Evolutionary conservation across 1,284 basidiomycete genomes (phyloP), one percentile per base, ranked within the genome.

Genomic region (Cryptococcus sp.): DNA sequence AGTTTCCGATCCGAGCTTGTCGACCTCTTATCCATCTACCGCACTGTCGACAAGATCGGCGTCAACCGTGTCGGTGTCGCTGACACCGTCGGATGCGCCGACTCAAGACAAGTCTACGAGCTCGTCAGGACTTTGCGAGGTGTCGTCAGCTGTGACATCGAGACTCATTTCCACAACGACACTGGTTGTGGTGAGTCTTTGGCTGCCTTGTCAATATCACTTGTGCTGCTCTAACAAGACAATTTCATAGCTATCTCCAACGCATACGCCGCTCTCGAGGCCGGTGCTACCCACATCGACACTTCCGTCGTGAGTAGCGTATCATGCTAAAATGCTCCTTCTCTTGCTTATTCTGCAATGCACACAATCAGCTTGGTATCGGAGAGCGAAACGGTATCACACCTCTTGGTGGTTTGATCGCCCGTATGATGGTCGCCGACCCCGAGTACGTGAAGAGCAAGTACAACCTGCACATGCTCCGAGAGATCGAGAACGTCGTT

Each of bases 331-430:
- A 16, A 25, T 54, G 31, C 17, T 27, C 16, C 41, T 27, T 7
- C 13, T 16, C 23, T 22, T 49, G 38, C 38, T 54, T 5, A 50
- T 2, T 13, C 59, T 8, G 19, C 87, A 86, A 90, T 62, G 39
- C 82, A 91, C 20, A n/a, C n/a, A 6, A 73, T 3, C 22, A 74
- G 59, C 90, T 99, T 64, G 96, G 96, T 76, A 99, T 99, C 66
- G 96, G 96, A 67, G 96, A 99, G 81, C 90, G 96, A 75, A 97
- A 99, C 71, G 96, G 96, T 66, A 99, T 99, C 80, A 98, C 96
- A 11, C 93, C 95, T 50, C 88, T 99, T 35, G 96, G 95, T 64
- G 96, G 94, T 59, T 87, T 99, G 66, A 88, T 99, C 61, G 96
- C 95, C 38, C 93, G 95, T 81, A 87, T 99, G 79, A 78, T 78